These are phyloP conservation scores for Fraxinus paxiana DNA, from an alignment of 305 asterid species.

Conservation along the genomic window DNA sequence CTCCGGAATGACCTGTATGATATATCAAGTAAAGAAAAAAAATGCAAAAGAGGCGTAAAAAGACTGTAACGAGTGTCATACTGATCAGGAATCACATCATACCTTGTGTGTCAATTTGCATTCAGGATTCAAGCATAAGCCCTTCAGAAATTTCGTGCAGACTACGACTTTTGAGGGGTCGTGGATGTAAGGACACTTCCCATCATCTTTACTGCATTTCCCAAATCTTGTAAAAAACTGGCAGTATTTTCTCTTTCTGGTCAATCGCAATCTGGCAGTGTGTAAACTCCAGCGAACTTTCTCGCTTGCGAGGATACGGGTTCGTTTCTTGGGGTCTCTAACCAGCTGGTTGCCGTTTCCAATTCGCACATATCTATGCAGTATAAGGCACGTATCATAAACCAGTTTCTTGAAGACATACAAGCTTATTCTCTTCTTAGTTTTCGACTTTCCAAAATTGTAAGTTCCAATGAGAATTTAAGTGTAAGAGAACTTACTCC, in stretches of 20 bases:
- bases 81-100: constrained; percentile 25
- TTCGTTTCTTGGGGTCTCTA: constrained; percentile 90
- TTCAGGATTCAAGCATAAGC: constrained; percentile 59
- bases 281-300: constrained; percentile 96
- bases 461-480: not conserved
- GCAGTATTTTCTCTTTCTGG: constrained; percentile 77
- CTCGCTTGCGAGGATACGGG: constrained; percentile 81
- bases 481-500: constrained; percentile 61
- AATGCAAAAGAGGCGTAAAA: constrained; percentile 10
- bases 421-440: not conserved
- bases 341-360: constrained; percentile 92
- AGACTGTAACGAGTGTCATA: constrained; percentile 15
- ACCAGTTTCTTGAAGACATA: constrained; percentile 16
- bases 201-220: constrained; percentile 83
- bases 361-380: constrained; percentile 70
- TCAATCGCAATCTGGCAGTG: constrained; percentile 84
- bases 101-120: constrained; percentile 98
- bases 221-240: constrained; percentile 95
- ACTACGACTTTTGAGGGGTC: constrained; percentile 83
- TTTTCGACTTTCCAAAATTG: constrained; percentile 3
- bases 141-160: constrained; percentile 85
- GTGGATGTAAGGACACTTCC: constrained; percentile 82
- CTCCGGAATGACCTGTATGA: constrained; percentile 81
- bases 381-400: constrained; percentile 23
- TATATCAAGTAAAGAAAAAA: constrained; percentile 28